Evolutionary conservation across 768 basidiomycete species (phyloP).

Genomic region (Basidioascus undulatus): DNA sequence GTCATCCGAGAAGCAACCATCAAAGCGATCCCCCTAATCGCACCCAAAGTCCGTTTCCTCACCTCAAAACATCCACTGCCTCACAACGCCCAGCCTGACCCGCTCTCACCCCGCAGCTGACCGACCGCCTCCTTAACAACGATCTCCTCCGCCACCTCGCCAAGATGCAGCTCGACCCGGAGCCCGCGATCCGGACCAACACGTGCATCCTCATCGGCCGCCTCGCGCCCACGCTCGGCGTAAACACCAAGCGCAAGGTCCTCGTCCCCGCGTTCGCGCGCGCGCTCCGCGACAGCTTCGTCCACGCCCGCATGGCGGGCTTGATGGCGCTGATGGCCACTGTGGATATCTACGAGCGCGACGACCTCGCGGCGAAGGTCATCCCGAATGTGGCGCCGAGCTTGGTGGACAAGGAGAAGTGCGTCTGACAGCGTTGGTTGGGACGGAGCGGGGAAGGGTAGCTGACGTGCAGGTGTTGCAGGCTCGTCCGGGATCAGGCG

Average conservation of each 20-base stretch:
- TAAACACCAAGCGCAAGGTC: slow-evolving; percentile 85
- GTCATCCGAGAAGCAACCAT: slow-evolving; percentile 85
- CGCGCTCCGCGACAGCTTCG: slow-evolving; percentile 69
- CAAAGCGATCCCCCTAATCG: slow-evolving; percentile 57
- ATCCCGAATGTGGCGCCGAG: slow-evolving; percentile 61
- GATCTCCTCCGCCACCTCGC: slow-evolving; percentile 81
- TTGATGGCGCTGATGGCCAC: slow-evolving; percentile 92
- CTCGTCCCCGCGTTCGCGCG: slow-evolving; percentile 82
- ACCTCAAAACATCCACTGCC: not conserved
- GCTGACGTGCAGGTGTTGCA: slow-evolving; percentile 17
- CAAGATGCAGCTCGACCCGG: slow-evolving; percentile 72
- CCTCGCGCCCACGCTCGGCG: slow-evolving; percentile 57
- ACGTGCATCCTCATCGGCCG: slow-evolving; percentile 89
- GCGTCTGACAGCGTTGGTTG: no score
- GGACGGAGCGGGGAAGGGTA: not conserved
- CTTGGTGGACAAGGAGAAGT: slow-evolving; percentile 86
- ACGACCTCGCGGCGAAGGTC: slow-evolving; percentile 73
- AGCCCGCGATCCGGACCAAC: slow-evolving; percentile 88
- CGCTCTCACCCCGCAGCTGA: slow-evolving; percentile 29
- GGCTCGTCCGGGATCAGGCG: slow-evolving; percentile 80
- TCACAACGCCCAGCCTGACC: slow-evolving; percentile 1
- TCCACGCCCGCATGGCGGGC: slow-evolving; percentile 79
- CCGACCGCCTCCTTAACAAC: slow-evolving; percentile 80
- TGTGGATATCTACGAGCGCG: slow-evolving; percentile 60
- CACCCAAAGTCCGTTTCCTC: slow-evolving; percentile 42